Percentiles rank a stretch among this genome's conserved stretches.
phyloP scores from a whole-genome alignment of 129 eudicot species.

The Tanacetum coccineum region DNA sequence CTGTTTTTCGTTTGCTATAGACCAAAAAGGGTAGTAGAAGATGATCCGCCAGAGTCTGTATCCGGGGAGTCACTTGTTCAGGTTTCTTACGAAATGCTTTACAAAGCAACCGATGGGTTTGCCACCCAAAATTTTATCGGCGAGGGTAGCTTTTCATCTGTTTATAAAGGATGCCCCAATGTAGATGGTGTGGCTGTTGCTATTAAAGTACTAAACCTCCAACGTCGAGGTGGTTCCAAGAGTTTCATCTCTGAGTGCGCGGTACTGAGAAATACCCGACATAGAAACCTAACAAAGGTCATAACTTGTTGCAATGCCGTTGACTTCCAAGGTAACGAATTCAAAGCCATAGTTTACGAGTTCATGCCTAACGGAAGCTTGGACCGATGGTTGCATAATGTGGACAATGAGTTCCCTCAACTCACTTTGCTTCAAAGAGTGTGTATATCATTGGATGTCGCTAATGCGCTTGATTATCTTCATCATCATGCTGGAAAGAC shows the following conservation, averaged over 20 bases:
- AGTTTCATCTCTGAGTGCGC: conserved; percentile 40
- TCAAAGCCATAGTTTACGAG: conserved; percentile 49
- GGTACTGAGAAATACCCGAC: conserved; percentile 40
- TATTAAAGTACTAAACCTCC: conserved; percentile 43
- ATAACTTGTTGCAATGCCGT: conserved; percentile 43
- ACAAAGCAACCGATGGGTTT: conserved; percentile 47
- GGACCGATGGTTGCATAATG: conserved; percentile 34
- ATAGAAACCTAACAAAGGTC: conserved; percentile 40
- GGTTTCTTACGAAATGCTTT: conserved; percentile 33
- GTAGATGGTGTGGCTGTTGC: conserved; percentile 23
- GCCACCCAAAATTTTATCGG: conserved; percentile 34
- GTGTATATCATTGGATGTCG: conserved; percentile 46
- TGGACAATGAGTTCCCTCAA: background rate
- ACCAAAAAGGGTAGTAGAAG: conserved; percentile 12
- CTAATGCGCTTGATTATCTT: conserved; percentile 46
- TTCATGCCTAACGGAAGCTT: conserved; percentile 49
- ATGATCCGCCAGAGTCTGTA: background rate
- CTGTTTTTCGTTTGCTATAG: conserved; percentile 21
- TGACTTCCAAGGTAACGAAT: conserved; percentile 34
- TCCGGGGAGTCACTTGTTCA: conserved; percentile 19
- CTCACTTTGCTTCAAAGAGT: conserved; percentile 34
- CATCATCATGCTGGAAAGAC: conserved; percentile 37
- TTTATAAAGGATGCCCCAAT: conserved; percentile 37
- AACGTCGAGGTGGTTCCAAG: conserved; percentile 29
- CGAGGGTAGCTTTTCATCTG: conserved; percentile 31